Evolutionary conservation across 192 early-diverging fungal genomes (phyloP), one percentile per base, ranked within the genome.

Genomic region (Nowakowskiella sp.): DNA sequence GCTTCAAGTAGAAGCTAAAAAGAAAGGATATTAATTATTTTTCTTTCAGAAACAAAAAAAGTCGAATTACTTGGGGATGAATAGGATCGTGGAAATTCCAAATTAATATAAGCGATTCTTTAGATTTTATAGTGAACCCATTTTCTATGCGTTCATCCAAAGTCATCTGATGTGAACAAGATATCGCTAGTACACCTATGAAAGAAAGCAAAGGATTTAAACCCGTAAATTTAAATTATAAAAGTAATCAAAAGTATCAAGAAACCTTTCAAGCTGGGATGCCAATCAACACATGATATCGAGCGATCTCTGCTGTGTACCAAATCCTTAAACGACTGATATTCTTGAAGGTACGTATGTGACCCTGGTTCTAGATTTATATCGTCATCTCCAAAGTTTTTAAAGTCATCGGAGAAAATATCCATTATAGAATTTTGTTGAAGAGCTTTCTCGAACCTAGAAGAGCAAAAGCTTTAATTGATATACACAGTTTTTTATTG

Each of bases 61-160:
- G 42, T 16, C 25, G 16, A 45, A 9, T 10, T 28, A 68, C 68
- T 54, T 71, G 74, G 13, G 80, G 80, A 67, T 82, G 75, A 42
- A 82, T 82, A 0, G 80, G 80, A 49, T 82, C 80, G 33, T 73
- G 64, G 48, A 82, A 81, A 55, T 71, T 80, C 80, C 80, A 82
- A 6, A 82, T 68, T n/a, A 82, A 48, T 47, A 82, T 73, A 5
- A 79, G 42, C 6, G 65, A 42, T 44, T 71, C 32, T 31, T 74
- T 72, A 9, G 69, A 62, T 26, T 64, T 45, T 19, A 71, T 50
- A 10, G 58, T 47, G 30, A 74, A 59, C 2, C 73, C 73, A 8
- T 16, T 16, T 31, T 70, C 72, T 2, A 81, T 47, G 7, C 75
- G 56, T 43, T 82, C 80, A 43, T 81, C 78, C 49, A 78, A 76